A percentile compares a stretch with the other conserved stretches of the same genome.
Evolutionary conservation across 1,284 basidiomycete species (phyloP).

Genomic region (Garcileccinum viscosum): DNA sequence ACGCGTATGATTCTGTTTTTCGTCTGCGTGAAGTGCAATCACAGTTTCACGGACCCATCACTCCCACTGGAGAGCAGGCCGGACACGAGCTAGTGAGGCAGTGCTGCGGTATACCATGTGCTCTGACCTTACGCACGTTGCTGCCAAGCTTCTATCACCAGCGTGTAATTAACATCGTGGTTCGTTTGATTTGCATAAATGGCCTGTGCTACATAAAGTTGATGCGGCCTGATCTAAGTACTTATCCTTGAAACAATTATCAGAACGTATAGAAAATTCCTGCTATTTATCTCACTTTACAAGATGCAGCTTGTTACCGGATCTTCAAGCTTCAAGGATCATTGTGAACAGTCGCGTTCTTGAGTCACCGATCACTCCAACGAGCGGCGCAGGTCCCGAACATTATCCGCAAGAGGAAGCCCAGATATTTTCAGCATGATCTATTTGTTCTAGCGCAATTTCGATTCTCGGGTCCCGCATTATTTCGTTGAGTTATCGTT

Average conservation of each 20-base stretch:
- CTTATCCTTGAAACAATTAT: conserved; percentile 1
- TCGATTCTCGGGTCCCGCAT: neutral
- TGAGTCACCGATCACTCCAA: neutral
- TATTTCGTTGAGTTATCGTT: conserved; percentile 2
- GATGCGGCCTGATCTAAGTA: neutral
- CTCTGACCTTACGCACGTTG: conserved; percentile 6
- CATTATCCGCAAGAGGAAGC: neutral
- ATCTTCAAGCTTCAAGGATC: neutral
- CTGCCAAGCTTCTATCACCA: neutral
- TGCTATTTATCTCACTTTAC: neutral
- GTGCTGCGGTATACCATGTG: conserved; percentile 4
- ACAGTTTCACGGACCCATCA: conserved; percentile 77
- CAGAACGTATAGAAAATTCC: neutral
- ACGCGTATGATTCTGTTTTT: conserved; percentile 93
- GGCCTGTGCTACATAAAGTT: neutral
- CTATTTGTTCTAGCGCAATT: neutral
- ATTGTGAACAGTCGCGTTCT: neutral
- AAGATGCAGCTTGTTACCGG: neutral
- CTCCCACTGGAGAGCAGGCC: conserved; percentile 43
- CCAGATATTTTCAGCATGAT: neutral
- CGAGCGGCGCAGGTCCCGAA: too few species aligned
- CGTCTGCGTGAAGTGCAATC: conserved; percentile 87
- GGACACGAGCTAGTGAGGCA: conserved; percentile 29
- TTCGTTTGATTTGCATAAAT: neutral
- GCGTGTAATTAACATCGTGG: neutral